A percentile compares a stretch with the other conserved stretches of the same genome.
These are phyloP conservation scores for Phlyctochytrium arcticum DNA, from an alignment of 192 early-diverging fungal genomes.

Conservation along the genomic window DNA sequence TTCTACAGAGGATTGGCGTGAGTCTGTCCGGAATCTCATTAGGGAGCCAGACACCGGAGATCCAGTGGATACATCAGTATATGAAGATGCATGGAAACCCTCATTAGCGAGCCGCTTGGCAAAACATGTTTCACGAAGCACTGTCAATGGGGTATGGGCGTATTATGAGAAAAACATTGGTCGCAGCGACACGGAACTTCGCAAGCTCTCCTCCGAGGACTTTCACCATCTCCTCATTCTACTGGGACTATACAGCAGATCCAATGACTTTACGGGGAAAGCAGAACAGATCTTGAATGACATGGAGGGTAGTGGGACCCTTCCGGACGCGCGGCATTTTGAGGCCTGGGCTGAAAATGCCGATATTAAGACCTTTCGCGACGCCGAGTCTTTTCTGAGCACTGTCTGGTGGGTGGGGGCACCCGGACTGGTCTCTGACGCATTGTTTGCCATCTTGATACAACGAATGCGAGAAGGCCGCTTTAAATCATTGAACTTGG, in stretches of 20 bases:
- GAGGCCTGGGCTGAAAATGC: slow-evolving; percentile 9
- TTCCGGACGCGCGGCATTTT: neutral
- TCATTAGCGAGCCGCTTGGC: too few relatives aligned
- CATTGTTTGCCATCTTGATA: slow-evolving; percentile 8
- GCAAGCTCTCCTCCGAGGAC: neutral
- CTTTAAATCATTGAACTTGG: too few relatives aligned
- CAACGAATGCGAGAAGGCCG: neutral
- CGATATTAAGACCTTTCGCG: neutral
- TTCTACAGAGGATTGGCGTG: too few relatives aligned
- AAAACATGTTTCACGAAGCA: too few relatives aligned
- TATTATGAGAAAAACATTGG: neutral
- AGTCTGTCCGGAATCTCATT: too few relatives aligned
- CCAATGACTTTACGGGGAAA: neutral
- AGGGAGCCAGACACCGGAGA: too few relatives aligned
- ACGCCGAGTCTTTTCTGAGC: slow-evolving; percentile 10
- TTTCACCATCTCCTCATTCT: neutral
- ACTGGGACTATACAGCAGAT: neutral
- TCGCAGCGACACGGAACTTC: neutral
- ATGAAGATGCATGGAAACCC: too few relatives aligned
- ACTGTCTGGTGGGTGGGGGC: slow-evolving; percentile 15
- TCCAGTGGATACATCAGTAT: too few relatives aligned
- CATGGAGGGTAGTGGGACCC: slow-evolving; percentile 1
- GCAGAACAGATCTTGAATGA: slow-evolving; percentile 1
- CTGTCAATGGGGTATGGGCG: too few relatives aligned
- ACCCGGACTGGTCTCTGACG: slow-evolving; percentile 1